Base-by-base conservation (phyloP, 2,329 filamentous ascomycete genomes). In the Cercospora sp. region DNA sequence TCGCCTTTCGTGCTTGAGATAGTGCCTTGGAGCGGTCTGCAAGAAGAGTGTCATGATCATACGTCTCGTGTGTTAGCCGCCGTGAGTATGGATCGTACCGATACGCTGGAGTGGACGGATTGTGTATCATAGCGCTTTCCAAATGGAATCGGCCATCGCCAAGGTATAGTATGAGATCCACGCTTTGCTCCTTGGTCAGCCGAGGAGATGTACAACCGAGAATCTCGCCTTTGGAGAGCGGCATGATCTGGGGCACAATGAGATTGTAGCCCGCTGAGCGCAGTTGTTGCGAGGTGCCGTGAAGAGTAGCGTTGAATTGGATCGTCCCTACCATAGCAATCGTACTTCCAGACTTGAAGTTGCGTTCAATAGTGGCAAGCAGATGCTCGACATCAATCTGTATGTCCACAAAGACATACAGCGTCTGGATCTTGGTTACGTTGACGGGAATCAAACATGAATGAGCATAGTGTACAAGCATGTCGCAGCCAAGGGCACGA, bases 41-140 rank as follows among this genome's bases (percentile, higher is more conserved):
- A 76, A 96, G 91, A 86, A 99, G 95, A 77, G 96, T 93, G 26
- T 91, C 87, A 79, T 99, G 95, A 51, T 91, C 91, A 80, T 99
- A 99, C 26, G 87, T 90, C 81, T 99, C 96, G 72, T 92, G 90
- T 1, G 94, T 97, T 30, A 99, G 87, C 67, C 92, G 93, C 60
- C 94, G 88, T 10, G 93, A 95, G 81, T 99, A 99, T 0, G 96
- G 95, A 77, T 99, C 95, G 80, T 99, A 99, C 71, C 95, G 88
- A 81, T 97, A 99, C 1, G 96, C 94, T 0, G 94, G 92, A 39
- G 97, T 87, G 5, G 84, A 81, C 0, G 96, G 95, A 80, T 99
- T 99, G 78, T 98, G 95, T 72, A 99, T 99, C 94, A 99, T 99
- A 76, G 96, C 94, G 76, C 92, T 96, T 81, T 99, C 95, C 53